phyloP scores from a whole-genome alignment of 352 stramenopile species.

The Pythium dissimile region DNA sequence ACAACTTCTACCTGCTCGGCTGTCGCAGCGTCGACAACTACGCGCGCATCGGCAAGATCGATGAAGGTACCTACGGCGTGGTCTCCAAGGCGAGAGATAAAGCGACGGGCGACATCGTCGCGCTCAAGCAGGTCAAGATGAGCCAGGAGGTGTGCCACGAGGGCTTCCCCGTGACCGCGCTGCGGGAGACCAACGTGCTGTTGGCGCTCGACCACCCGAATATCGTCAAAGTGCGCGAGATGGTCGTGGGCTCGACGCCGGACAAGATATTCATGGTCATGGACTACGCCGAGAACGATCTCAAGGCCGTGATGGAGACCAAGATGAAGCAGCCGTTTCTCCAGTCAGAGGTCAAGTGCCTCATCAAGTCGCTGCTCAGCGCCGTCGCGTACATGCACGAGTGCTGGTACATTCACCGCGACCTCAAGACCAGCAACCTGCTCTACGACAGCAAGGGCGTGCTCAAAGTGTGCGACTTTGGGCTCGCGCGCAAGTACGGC shows the following conservation, averaged over 20 bases:
- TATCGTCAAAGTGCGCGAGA: constrained; percentile 84
- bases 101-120: constrained; percentile 89
- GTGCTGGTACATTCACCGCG: constrained; percentile 92
- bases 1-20: constrained; percentile 80
- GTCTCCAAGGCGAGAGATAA: constrained; percentile 94
- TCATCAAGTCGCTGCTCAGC: constrained; percentile 91
- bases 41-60: constrained; percentile 91
- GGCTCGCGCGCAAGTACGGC: constrained; percentile 78
- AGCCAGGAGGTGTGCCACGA: constrained; percentile 69
- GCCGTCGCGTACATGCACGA: constrained; percentile 91
- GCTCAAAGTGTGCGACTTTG: constrained; percentile 88
- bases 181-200: constrained; percentile 85
- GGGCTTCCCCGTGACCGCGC: constrained; percentile 79
- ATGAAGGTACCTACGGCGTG: constrained; percentile 96
- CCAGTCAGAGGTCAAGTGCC: constrained; percentile 91
- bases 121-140: constrained; percentile 91
- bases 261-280: constrained; percentile 92
- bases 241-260: constrained; percentile 84
- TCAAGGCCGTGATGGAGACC: constrained; percentile 82
- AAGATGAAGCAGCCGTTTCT: constrained; percentile 83
- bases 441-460: constrained; percentile 87
- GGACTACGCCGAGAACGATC: constrained; percentile 87
- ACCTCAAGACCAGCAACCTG: constrained; percentile 98
- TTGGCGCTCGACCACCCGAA: constrained; percentile 82
- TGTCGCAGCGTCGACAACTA: constrained; percentile 96